Evolutionary conservation across 1,284 basidiomycete genomes (phyloP), one percentile per base, ranked within the genome.

Genomic region (Schizophyllum amplum): DNA sequence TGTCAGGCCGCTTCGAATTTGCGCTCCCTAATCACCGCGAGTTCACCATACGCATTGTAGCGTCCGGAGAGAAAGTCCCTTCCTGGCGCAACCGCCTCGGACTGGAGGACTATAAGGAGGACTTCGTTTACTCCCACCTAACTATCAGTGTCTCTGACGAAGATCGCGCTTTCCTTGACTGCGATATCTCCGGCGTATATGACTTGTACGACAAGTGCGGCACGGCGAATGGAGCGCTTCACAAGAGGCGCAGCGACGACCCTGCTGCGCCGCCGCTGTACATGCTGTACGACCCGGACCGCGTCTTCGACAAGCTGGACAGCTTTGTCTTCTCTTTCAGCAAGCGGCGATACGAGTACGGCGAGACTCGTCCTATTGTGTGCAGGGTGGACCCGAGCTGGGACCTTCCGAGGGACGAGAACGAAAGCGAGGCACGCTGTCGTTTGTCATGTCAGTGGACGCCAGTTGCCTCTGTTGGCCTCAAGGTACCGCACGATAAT

Each of bases 1-100:
- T 96, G 50, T 71, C 73, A 20, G 95, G 93, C 1, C 68, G 68
- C 1, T 97, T 93, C 94, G 82, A 94, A 64, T 78, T 97, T 57
- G 88, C 88, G 20, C 68, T 97, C 11, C 95, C 95, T 4, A 75
- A 78, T 47, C 68, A 74, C 6, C 78, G 76, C 4, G 71, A 77
- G 4, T 74, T 92, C 53, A 65, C 74, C 1, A 68, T 94, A 62
- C 77, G 76, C 6, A 77, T 97, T 50, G 71, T 81, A 61, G 92
- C 90, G 15, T 68, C 71, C 17, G 90, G 86, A 17, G 82, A 87
- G 24, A 75, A 82, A 5, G 89, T 94, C 0, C 87, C 90, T 6
- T 84, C 89, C 2, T 98, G 94, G 94, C 86, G 92, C 63, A 81
- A 86, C 24, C 81, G 84, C 23, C 79, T 98, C 51, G 94, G 94